A percentile compares a stretch with the other conserved stretches of the same genome.
Conservation (phyloP, 2,329 filamentous ascomycete species). For the Aspergillus proliferans region DNA sequence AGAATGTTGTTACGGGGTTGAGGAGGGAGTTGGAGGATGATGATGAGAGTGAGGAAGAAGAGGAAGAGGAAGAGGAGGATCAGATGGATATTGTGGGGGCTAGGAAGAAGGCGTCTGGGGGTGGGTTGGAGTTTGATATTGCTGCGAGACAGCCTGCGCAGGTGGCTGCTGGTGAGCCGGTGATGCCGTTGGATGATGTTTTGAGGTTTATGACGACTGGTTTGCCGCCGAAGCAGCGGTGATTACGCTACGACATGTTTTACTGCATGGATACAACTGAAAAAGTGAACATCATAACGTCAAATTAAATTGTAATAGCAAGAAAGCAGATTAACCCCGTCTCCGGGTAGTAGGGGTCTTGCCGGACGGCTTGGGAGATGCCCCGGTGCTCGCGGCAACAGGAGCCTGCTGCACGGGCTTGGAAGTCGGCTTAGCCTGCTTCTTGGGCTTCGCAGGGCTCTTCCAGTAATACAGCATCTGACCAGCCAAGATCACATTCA, state of each 20-base stretch:
- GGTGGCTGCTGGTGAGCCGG: conserved; percentile 12
- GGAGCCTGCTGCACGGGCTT: conserved; percentile 23
- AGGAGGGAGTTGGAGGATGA: conserved; percentile 54
- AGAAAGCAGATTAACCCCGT: conserved; percentile 37
- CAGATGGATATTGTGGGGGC: conserved; percentile 38
- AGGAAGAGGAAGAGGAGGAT: conserved; percentile 50
- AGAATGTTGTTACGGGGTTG: conserved; percentile 68
- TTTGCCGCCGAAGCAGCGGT: conserved; percentile 21
- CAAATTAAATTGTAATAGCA: neutral
- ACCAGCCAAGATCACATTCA: conserved; percentile 77
- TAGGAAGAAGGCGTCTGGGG: conserved; percentile 25
- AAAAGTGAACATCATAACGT: too few species aligned
- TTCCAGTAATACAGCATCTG: conserved; percentile 99
- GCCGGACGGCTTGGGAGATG: conserved; percentile 34
- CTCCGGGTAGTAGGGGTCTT: conserved; percentile 53
- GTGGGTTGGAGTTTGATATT: conserved; percentile 31
- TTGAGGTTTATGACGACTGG: conserved; percentile 49
- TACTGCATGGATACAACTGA: neutral
- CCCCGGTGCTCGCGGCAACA: conserved; percentile 34
- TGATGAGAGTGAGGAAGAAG: conserved; percentile 40
- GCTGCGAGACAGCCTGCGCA: conserved; percentile 7
- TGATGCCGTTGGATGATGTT: conserved; percentile 40
- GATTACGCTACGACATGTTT: conserved; percentile 7
- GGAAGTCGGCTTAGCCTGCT: conserved; percentile 28
- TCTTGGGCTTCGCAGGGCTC: conserved; percentile 37